Percentiles rank a stretch among this genome's conserved stretches.
These are phyloP conservation scores for Nemania serpens DNA, from an alignment of 2,329 filamentous ascomycete genomes.

Conservation along the genomic window DNA sequence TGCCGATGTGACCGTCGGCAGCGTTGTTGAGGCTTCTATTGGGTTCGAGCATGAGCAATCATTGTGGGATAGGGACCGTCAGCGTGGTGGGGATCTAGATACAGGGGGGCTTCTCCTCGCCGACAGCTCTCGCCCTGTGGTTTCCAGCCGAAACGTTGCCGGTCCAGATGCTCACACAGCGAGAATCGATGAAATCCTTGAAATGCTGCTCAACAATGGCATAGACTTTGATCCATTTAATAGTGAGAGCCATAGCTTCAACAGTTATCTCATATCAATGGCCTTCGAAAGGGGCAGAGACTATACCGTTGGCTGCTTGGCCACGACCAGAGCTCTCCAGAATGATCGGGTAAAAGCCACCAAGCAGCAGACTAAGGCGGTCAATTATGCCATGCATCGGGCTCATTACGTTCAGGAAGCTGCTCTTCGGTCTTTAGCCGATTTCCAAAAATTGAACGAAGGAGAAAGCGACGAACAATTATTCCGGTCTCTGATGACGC, in stretches of 20 bases:
- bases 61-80: not conserved
- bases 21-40: not conserved
- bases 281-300: slow-evolving; percentile 1
- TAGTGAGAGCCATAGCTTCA: not conserved
- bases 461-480: not conserved
- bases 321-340: not conserved
- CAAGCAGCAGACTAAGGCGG: not conserved
- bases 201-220: not conserved
- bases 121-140: slow-evolving; percentile 3
- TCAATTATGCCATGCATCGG: slow-evolving; percentile 1
- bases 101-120: not conserved
- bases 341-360: not conserved
- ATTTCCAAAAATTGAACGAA: not conserved
- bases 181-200: slow-evolving; percentile 14
- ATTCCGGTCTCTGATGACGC: slow-evolving; percentile 2
- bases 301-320: slow-evolving; percentile 8
- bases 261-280: not conserved
- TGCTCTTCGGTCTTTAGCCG: not conserved
- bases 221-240: not conserved
- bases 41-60: slow-evolving; percentile 9
- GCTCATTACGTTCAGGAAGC: not conserved
- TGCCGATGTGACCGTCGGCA: not conserved
- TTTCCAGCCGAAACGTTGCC: not conserved
- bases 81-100: not conserved
- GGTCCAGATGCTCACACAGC: not conserved